Evolutionary conservation across 2,329 filamentous ascomycete species (phyloP).

Genomic region (Neofusicoccum parvum): DNA sequence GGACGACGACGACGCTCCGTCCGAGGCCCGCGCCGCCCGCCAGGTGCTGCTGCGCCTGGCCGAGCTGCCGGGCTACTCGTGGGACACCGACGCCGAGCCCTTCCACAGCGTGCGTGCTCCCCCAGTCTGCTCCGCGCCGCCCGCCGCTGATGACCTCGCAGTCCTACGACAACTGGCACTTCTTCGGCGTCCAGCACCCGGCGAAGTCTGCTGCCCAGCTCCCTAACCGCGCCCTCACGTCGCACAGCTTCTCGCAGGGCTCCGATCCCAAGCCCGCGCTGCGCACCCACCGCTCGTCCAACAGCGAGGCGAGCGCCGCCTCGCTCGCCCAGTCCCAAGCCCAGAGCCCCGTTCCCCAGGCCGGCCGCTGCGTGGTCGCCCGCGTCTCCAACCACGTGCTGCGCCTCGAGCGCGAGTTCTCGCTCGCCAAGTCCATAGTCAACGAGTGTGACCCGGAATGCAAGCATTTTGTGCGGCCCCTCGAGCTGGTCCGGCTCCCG

Average conservation of each 20-base stretch:
- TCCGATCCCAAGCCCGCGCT: constrained; percentile 34
- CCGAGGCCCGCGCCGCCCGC: constrained; percentile 30
- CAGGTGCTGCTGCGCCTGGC: constrained; percentile 38
- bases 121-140: not conserved
- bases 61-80: constrained; percentile 43
- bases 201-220: constrained; percentile 4
- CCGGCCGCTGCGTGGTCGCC: constrained; percentile 66
- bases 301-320: constrained; percentile 37
- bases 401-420: constrained; percentile 83
- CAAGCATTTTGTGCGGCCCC: constrained; percentile 75
- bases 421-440: constrained; percentile 75
- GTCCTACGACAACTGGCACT: constrained; percentile 85
- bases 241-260: constrained; percentile 32
- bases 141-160: constrained; percentile 35
- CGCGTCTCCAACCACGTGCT: constrained; percentile 80
- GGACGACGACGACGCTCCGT: constrained; percentile 17
- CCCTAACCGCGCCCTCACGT: constrained; percentile 25
- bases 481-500: constrained; percentile 76
- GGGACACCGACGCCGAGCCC: constrained; percentile 45
- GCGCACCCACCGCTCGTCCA: constrained; percentile 36
- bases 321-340: constrained; percentile 42
- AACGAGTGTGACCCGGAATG: constrained; percentile 71
- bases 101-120: constrained; percentile 47
- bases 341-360: constrained; percentile 38
- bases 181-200: constrained; percentile 43